Evolutionary conservation across 257 asterid genomes (phyloP).

Genomic region (Solanum bulbocastanum): DNA sequence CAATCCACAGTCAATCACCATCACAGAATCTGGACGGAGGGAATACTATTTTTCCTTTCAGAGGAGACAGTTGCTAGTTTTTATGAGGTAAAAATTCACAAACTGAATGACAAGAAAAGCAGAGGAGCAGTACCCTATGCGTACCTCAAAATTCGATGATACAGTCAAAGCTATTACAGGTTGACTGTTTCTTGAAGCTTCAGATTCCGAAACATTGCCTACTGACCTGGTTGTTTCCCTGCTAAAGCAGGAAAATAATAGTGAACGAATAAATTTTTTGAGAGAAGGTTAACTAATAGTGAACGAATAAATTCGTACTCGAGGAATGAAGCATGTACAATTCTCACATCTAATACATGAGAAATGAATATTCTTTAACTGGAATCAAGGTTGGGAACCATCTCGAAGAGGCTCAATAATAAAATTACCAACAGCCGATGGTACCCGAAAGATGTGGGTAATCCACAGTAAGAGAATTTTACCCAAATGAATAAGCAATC

Average conservation of each 20-base stretch:
- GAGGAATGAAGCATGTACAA: neutral
- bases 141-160: constrained; percentile 96
- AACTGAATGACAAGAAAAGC: neutral
- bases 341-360: neutral
- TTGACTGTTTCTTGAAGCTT: constrained; percentile 49
- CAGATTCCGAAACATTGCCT: constrained; percentile 49
- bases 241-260: constrained; percentile 18
- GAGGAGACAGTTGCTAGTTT: neutral
- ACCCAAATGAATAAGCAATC: neutral
- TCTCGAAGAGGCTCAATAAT: neutral
- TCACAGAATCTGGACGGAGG: neutral
- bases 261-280: neutral
- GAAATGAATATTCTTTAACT: neutral
- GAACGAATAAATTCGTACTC: neutral
- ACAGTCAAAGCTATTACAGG: constrained; percentile 53
- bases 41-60: neutral
- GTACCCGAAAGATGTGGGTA: neutral
- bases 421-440: neutral
- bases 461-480: neutral
- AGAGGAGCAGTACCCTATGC: neutral
- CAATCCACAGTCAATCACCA: neutral
- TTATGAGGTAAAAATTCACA: neutral
- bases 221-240: constrained; percentile 63
- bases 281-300: neutral
- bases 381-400: neutral